Evolutionary conservation across 2,329 filamentous ascomycete species (phyloP).

Genomic region (Pseudocercospora fijiensis): DNA sequence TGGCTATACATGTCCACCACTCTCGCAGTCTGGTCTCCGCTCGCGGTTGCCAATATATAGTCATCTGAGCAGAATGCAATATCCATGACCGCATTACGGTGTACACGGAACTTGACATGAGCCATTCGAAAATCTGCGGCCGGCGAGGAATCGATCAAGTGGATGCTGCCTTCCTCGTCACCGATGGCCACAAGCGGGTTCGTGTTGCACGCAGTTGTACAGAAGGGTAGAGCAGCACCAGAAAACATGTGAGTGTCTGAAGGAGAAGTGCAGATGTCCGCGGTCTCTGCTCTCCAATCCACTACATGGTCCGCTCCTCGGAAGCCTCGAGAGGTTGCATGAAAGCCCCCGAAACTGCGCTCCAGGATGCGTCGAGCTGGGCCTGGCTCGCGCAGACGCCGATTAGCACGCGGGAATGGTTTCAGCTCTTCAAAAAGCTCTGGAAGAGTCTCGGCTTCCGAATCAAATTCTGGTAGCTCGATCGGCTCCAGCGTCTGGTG

Average conservation of each 20-base stretch:
- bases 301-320: slow-evolving; percentile 43
- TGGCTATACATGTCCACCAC: slow-evolving; percentile 67
- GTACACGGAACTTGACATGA: slow-evolving; percentile 61
- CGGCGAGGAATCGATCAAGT: slow-evolving; percentile 61
- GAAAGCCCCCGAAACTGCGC: slow-evolving; percentile 48
- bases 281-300: slow-evolving; percentile 60
- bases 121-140: slow-evolving; percentile 56
- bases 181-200: slow-evolving; percentile 68
- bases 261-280: slow-evolving; percentile 59
- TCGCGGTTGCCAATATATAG: slow-evolving; percentile 64
- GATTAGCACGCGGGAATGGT: slow-evolving; percentile 46
- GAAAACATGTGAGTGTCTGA: slow-evolving; percentile 54
- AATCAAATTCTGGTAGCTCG: slow-evolving; percentile 26
- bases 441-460: slow-evolving; percentile 41
- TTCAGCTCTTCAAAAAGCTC: slow-evolving; percentile 43
- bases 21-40: slow-evolving; percentile 70
- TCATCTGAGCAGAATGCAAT: slow-evolving; percentile 69
- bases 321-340: slow-evolving; percentile 43
- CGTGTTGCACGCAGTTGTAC: slow-evolving; percentile 64
- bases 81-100: slow-evolving; percentile 72
- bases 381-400: slow-evolving; percentile 40
- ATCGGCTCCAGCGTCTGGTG: slow-evolving; percentile 23
- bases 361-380: slow-evolving; percentile 43
- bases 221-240: slow-evolving; percentile 61
- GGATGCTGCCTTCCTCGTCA: slow-evolving; percentile 66